phyloP scores from a whole-genome alignment of 371 early-diverging fungal species.

The Rhizopus microsporus region DNA sequence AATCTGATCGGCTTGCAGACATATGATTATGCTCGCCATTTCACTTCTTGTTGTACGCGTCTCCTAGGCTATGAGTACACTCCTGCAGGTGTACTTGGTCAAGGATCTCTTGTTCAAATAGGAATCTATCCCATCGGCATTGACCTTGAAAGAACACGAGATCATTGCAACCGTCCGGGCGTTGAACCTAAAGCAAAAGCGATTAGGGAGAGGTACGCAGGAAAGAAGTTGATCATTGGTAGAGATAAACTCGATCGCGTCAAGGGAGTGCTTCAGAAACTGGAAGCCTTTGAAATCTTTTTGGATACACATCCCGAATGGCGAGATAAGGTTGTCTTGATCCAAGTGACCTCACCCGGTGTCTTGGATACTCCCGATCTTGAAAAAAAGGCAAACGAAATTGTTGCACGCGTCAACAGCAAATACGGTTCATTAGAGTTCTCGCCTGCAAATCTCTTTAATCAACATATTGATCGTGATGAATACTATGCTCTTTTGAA shows the following conservation, averaged over 20 bases:
- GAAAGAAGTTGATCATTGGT: slow-evolving; percentile 95
- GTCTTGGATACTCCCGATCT: slow-evolving; percentile 58
- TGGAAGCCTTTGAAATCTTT: slow-evolving; percentile 94
- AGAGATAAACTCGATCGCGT: slow-evolving; percentile 98
- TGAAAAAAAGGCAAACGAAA: slow-evolving; percentile 84
- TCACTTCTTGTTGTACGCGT: slow-evolving; percentile 89
- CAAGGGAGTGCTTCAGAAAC: slow-evolving; percentile 97
- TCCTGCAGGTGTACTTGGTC: slow-evolving; percentile 76
- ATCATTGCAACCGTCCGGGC: slow-evolving; percentile 42
- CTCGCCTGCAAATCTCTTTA: slow-evolving; percentile 91
- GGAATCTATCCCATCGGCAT: slow-evolving; percentile 99
- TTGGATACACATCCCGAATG: slow-evolving; percentile 88
- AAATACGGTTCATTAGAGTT: slow-evolving; percentile 92
- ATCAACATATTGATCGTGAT: slow-evolving; percentile 91
- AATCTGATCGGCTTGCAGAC: slow-evolving; percentile 95
- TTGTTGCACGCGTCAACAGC: slow-evolving; percentile 92
- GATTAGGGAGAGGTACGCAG: slow-evolving; percentile 85
- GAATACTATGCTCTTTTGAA: slow-evolving; percentile 95
- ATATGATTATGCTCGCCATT: slow-evolving; percentile 95
- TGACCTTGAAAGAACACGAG: slow-evolving; percentile 65
- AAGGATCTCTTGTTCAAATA: slow-evolving; percentile 78
- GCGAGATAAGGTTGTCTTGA: slow-evolving; percentile 85
- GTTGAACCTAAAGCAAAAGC: slow-evolving; percentile 75
- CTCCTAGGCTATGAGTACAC: slow-evolving; percentile 88
- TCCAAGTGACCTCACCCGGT: slow-evolving; percentile 77